Evolutionary conservation across 768 basidiomycete genomes (phyloP).

Genomic region (Phaffia australis): DNA sequence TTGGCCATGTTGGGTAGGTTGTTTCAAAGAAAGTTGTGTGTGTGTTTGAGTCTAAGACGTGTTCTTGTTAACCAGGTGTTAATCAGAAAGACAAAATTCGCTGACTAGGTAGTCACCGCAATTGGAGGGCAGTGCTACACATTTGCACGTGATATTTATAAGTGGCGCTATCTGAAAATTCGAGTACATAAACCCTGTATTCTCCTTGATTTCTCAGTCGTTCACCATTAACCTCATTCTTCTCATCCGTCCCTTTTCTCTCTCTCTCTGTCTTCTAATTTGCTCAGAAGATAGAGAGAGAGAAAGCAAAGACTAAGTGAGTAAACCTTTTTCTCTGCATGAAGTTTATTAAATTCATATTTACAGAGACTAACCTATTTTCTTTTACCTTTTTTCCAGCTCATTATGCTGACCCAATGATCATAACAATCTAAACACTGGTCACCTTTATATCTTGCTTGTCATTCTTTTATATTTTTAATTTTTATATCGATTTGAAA

Average conservation of each 20-base stretch:
- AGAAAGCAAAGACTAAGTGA: not conserved
- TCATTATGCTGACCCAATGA: not conserved
- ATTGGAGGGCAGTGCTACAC: not conserved
- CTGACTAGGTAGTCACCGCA: not conserved
- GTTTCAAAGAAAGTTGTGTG: no score
- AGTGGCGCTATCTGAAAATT: not conserved
- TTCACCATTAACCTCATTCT: not conserved
- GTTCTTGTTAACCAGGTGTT: not conserved
- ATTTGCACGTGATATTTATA: not conserved
- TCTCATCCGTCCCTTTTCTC: not conserved
- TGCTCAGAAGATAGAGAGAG: no score
- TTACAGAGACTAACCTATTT: not conserved
- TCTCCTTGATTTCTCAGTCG: not conserved
- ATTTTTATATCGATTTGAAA: not conserved
- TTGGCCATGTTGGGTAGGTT: slow-evolving; percentile 1
- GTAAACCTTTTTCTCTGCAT: not conserved
- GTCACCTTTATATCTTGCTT: not conserved
- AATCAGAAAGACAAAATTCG: slow-evolving; percentile 1
- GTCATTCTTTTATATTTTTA: not conserved
- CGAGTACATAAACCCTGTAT: not conserved
- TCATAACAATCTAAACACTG: not conserved
- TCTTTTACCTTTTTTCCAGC: not conserved
- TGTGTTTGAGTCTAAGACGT: not conserved
- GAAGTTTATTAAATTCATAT: no score
- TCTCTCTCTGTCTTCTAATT: not conserved